Evolutionary conservation across 1,139 yeast genomes (phyloP).

Genomic region (Yamadazyma buinensis): DNA sequence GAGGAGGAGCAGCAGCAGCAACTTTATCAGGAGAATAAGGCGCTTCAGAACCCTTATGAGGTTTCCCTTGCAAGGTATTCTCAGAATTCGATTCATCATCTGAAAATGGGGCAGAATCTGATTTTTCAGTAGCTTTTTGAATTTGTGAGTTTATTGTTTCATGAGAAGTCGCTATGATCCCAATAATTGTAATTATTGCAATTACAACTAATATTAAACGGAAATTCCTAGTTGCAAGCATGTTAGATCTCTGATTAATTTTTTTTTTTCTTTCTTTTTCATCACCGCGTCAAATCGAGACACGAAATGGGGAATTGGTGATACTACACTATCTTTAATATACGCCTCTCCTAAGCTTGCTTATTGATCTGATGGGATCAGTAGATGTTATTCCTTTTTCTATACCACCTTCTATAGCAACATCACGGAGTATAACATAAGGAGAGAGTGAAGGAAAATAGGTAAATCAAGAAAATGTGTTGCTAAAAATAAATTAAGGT

Average conservation of each 20-base stretch:
- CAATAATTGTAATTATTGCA: slow-evolving; percentile 32
- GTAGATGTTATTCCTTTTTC: too few relatives aligned
- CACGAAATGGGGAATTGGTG: neutral
- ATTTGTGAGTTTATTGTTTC: slow-evolving; percentile 23
- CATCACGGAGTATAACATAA: too few relatives aligned
- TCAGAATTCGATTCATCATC: slow-evolving; percentile 18
- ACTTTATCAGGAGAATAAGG: slow-evolving; percentile 25
- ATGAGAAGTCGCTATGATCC: slow-evolving; percentile 35
- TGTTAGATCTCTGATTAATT: neutral
- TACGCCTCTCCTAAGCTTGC: too few relatives aligned
- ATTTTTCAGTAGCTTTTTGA: slow-evolving; percentile 25
- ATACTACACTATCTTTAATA: too few relatives aligned
- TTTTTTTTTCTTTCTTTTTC: too few relatives aligned
- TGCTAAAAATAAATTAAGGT: too few relatives aligned
- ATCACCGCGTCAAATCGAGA: neutral
- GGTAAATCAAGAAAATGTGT: too few relatives aligned
- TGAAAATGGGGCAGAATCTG: slow-evolving; percentile 18
- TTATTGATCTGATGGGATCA: too few relatives aligned
- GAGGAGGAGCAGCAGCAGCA: neutral
- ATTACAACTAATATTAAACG: slow-evolving; percentile 34
- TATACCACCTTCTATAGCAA: too few relatives aligned
- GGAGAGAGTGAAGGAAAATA: too few relatives aligned
- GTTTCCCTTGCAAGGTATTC: slow-evolving; percentile 33
- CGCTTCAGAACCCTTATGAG: slow-evolving; percentile 32
- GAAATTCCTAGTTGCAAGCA: slow-evolving; percentile 27